Evolutionary conservation across 2,329 filamentous ascomycete species (phyloP).

Genomic region (Thielaviopsis populi): DNA sequence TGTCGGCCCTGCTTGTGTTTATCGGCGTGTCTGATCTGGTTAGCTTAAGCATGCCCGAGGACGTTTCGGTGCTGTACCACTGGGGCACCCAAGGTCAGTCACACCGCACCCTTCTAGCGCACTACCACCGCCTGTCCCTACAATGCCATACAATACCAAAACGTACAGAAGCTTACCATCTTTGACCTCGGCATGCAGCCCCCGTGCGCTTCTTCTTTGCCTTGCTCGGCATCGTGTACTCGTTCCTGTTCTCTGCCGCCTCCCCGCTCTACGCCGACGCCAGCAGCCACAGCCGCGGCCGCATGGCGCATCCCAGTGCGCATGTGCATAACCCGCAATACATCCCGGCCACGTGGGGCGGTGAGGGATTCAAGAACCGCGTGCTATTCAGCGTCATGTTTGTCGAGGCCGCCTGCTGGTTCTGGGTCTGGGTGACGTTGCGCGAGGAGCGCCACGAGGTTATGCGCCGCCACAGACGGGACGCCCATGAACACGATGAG

Average conservation of each 20-base stretch:
- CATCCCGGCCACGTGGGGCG: slow-evolving; percentile 32
- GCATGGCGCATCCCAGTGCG: slow-evolving; percentile 26
- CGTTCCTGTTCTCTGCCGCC: slow-evolving; percentile 42
- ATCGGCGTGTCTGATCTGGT: slow-evolving; percentile 49
- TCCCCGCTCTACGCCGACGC: slow-evolving; percentile 32
- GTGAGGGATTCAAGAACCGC: slow-evolving; percentile 64
- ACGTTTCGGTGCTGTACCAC: slow-evolving; percentile 46
- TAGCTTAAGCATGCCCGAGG: slow-evolving; percentile 52
- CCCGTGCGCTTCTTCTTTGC: slow-evolving; percentile 52
- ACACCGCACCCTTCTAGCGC: slow-evolving; percentile 19
- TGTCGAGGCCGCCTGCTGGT: slow-evolving; percentile 70
- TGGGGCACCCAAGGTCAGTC: slow-evolving; percentile 50
- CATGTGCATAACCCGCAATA: slow-evolving; percentile 25
- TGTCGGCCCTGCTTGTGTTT: slow-evolving; percentile 51
- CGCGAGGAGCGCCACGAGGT: slow-evolving; percentile 45
- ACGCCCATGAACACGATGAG: slow-evolving; percentile 12
- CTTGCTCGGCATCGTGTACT: slow-evolving; percentile 46
- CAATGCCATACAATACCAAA: not conserved
- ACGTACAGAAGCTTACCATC: slow-evolving; percentile 9
- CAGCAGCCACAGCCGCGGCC: slow-evolving; percentile 22
- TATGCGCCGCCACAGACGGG: slow-evolving; percentile 23
- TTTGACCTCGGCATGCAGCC: slow-evolving; percentile 25
- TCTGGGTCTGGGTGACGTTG: slow-evolving; percentile 65
- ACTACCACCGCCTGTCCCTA: not conserved
- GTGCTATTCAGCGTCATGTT: slow-evolving; percentile 76